Percentiles rank a stretch among this genome's conserved stretches.
These are phyloP conservation scores for Posidonia australis DNA, from an alignment of 106 monocot genomes.

Conservation along the genomic window DNA sequence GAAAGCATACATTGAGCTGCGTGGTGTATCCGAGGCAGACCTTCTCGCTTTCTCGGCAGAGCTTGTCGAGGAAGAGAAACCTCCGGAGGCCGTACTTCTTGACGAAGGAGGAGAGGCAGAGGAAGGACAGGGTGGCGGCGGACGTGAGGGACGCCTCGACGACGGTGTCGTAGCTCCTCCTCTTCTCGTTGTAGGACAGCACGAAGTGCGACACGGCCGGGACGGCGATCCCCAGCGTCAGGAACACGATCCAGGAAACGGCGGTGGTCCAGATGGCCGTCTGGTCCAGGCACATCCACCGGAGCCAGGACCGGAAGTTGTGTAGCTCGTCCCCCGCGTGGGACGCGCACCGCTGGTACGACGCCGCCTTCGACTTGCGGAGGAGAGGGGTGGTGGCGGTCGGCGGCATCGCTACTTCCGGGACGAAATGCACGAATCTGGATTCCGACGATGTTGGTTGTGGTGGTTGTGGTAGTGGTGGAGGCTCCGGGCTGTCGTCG, in stretches of 20 bases:
- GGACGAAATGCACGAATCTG: not conserved
- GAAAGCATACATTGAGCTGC: constrained; percentile 34
- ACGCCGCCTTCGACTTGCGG: not conserved
- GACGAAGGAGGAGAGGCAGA: constrained; percentile 33
- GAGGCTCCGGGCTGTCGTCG: not conserved
- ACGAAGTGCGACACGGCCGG: constrained; percentile 53
- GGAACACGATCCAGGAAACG: constrained; percentile 50
- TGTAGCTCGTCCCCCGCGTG: constrained; percentile 41
- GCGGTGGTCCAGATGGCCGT: constrained; percentile 2
- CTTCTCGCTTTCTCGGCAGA: constrained; percentile 37
- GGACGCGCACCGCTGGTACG: constrained; percentile 19
- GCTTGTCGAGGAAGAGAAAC: constrained; percentile 53
- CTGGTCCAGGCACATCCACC: constrained; percentile 60
- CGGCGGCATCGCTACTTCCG: not conserved
- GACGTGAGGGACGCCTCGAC: constrained; percentile 59
- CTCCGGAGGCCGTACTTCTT: constrained; percentile 48
- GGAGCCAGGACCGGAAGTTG: constrained; percentile 40
- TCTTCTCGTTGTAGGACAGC: constrained; percentile 24
- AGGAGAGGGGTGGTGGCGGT: constrained; percentile 6
- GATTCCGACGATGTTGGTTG: not conserved
- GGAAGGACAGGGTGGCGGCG: constrained; percentile 39
- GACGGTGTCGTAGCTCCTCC: constrained; percentile 33
- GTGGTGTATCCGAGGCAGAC: constrained; percentile 42
- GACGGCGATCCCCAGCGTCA: constrained; percentile 28
- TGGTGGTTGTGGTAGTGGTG: not conserved